Base-by-base conservation (phyloP, 495 filamentous ascomycete genomes). In the Xylaria grammica region DNA sequence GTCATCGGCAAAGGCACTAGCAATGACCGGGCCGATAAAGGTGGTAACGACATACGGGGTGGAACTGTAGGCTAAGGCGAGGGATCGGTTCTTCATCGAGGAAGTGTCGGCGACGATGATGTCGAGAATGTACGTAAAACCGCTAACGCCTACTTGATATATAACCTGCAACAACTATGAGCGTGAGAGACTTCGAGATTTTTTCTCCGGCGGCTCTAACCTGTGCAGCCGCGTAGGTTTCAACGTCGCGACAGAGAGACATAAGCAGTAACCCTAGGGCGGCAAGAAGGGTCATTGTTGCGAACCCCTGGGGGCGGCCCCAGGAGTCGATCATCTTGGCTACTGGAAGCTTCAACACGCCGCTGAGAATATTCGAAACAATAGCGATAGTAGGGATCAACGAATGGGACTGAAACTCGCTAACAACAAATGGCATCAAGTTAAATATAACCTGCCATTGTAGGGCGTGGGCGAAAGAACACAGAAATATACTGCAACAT, bases 261-360 rank as follows among this genome's bases (percentile, higher is more conserved):
- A 84, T 84, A 67, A 84, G 76, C 40, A 80, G 65, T 19, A 86
- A 72, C 13, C 82, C 83, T 1, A 82, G 29, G 13, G 74, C 76
- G 19, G 80, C 73, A 50, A 80, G 77, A 29, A 67, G 63, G 15
- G 81, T 67, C 68, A 74, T 75, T 30, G 75, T 58, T n/a, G 71
- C 65, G 46, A 78, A 81, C 38, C 78, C 82, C 70, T 67, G 83
- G 60, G 71, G 85, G 69, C 81, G 81, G 59, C 87, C 89, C 81
- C 84, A 90, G 26, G 88, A 75, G 67, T 91, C 86, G 65, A 90
- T 74, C 51, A 90, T 75, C 72, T 90, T 90, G 48, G 87, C 88
- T 17, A 89, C 73, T 0, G 88, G 81, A 30, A 90, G 76, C 60
- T 85, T 87, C 45, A 80, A 73, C 20, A 89, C 77, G 60, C 88